Conservation (phyloP, 345 rosid species). For the Geranium brycei region DNA sequence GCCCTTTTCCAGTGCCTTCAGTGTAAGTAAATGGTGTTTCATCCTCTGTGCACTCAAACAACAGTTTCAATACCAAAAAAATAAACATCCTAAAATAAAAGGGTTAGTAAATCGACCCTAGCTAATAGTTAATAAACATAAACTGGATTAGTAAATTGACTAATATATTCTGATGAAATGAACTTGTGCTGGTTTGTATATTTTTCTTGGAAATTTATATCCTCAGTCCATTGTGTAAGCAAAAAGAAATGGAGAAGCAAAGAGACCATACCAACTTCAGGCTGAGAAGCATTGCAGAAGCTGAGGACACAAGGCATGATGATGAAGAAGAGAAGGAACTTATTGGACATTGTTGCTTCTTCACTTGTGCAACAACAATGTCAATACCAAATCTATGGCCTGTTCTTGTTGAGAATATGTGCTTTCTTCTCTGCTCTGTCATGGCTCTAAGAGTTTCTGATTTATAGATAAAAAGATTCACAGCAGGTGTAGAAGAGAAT, state of each 20-base stretch:
- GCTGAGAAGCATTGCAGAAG: conserved; percentile 9
- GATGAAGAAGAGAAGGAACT: background rate
- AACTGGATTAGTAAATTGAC: no score
- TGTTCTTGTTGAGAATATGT: no score
- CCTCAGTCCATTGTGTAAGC: no score
- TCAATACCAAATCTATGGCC: no score
- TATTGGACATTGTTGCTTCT: background rate
- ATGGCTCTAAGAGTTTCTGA: no score
- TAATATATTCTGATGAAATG: background rate
- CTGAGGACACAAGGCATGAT: conserved; percentile 1
- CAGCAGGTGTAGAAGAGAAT: no score
- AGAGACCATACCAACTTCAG: conserved; percentile 24
- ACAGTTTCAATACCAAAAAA: background rate
- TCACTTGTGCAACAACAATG: no score
- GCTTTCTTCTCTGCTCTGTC: no score
- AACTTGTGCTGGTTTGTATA: background rate
- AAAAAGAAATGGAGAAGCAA: background rate
- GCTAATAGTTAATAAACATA: no score
- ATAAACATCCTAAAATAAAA: no score
- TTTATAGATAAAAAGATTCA: no score
- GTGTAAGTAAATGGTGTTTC: conserved; percentile 31
- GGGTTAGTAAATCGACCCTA: no score
- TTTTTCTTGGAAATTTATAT: background rate
- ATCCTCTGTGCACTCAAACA: conserved; percentile 17
- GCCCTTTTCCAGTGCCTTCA: conserved; percentile 30